Evolutionary conservation across 2,329 filamentous ascomycete species (phyloP).

Genomic region (Phyllosticta capitalensis): DNA sequence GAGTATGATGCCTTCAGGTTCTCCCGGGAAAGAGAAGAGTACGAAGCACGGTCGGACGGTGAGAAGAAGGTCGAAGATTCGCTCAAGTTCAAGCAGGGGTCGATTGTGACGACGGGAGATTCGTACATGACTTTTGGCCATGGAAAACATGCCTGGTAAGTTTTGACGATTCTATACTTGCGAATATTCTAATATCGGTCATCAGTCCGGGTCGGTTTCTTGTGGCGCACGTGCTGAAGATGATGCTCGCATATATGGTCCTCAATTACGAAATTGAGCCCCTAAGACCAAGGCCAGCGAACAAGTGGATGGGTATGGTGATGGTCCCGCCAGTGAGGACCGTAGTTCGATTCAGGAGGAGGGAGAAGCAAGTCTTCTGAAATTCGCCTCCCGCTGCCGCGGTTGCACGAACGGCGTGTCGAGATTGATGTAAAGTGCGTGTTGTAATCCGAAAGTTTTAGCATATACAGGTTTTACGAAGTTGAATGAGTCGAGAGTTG

Average conservation of each 20-base stretch:
- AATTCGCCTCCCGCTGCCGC: background rate
- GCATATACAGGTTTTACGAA: too few relatives aligned
- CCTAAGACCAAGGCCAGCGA: slow-evolving; percentile 8
- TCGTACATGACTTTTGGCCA: slow-evolving; percentile 22
- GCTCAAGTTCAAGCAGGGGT: slow-evolving; percentile 7
- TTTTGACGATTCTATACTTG: background rate
- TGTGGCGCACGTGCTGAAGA: slow-evolving; percentile 13
- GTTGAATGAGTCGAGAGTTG: too few relatives aligned
- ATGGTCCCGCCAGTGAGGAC: background rate
- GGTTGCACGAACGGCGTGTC: background rate
- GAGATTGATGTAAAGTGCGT: too few relatives aligned
- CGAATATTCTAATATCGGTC: too few relatives aligned
- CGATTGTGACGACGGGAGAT: slow-evolving; percentile 17
- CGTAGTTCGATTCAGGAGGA: background rate
- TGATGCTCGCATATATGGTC: slow-evolving; percentile 13
- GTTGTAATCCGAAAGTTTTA: too few relatives aligned
- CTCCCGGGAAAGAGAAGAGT: slow-evolving; percentile 16
- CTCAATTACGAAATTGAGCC: slow-evolving; percentile 14
- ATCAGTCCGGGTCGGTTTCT: slow-evolving; percentile 13
- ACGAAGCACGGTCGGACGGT: background rate
- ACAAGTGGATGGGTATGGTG: slow-evolving; percentile 5
- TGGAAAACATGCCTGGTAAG: slow-evolving; percentile 22
- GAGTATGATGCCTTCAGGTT: slow-evolving; percentile 25
- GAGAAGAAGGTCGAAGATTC: background rate
- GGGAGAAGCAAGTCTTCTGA: background rate